phyloP scores from a whole-genome alignment of 257 asterid genomes.

The Gynochthodes officinalis region DNA sequence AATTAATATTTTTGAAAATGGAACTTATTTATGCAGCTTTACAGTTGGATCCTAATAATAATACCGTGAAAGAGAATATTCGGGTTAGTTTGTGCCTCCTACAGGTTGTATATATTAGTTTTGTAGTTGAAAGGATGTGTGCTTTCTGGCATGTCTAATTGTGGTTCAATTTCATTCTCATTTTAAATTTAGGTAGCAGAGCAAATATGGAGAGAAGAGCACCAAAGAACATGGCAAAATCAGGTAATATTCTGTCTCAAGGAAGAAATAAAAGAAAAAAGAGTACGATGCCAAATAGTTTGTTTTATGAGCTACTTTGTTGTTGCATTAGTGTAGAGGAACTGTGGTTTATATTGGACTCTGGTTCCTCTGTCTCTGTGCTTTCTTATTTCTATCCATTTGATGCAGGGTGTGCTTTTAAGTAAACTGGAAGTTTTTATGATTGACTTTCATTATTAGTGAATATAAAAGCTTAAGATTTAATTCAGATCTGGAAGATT shows the following conservation, averaged over 20 bases:
- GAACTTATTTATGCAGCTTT: conserved; percentile 50
- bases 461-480: too few relatives aligned
- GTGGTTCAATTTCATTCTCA: conserved; percentile 10
- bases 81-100: conserved; percentile 50
- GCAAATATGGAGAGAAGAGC: conserved; percentile 58
- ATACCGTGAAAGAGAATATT: conserved; percentile 63
- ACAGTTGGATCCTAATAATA: conserved; percentile 76
- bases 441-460: too few relatives aligned
- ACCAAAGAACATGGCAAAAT: conserved; percentile 43
- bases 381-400: background rate
- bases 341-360: background rate
- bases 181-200: conserved; percentile 57
- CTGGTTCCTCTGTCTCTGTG: background rate
- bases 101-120: conserved; percentile 11
- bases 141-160: background rate
- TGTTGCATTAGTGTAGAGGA: background rate
- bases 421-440: background rate
- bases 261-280: background rate
- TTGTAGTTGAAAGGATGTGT: conserved; percentile 6
- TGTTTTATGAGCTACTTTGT: background rate
- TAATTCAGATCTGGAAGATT: too few relatives aligned
- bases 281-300: background rate
- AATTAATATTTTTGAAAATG: conserved; percentile 2
- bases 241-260: conserved; percentile 51
- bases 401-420: background rate